A percentile compares a stretch with the other conserved stretches of the same genome.
These are phyloP conservation scores for Blastocystis sp. DNA, from an alignment of 352 stramenopile genomes.

Conservation along the genomic window DNA sequence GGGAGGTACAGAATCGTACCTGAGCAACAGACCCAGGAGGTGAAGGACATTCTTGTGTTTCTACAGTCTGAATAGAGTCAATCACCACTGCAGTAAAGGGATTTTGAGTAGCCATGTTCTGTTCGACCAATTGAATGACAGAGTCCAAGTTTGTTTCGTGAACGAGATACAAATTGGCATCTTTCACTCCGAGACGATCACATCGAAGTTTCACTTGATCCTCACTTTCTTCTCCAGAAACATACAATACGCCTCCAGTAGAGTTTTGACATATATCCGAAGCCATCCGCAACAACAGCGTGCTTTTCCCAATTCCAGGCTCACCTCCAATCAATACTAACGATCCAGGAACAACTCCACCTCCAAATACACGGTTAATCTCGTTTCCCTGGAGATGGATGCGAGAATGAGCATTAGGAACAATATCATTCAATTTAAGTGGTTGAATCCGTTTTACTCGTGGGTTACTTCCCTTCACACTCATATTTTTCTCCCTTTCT, in stretches of 20 bases:
- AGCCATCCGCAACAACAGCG: slow-evolving; percentile 2
- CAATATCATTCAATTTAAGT: slow-evolving; percentile 9
- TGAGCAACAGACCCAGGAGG: slow-evolving; percentile 12
- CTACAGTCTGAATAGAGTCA: slow-evolving; percentile 55
- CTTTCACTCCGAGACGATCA: slow-evolving; percentile 45
- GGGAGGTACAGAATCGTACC: slow-evolving; percentile 30
- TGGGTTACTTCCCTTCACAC: background rate
- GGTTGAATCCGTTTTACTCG: background rate
- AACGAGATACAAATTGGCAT: background rate
- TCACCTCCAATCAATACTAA: slow-evolving; percentile 53
- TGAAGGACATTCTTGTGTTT: slow-evolving; percentile 18
- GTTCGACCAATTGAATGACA: slow-evolving; percentile 12
- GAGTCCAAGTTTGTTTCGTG: slow-evolving; percentile 59
- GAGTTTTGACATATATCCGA: slow-evolving; percentile 22
- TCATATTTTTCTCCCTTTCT: background rate
- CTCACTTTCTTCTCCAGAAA: slow-evolving; percentile 57
- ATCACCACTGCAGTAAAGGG: slow-evolving; percentile 15
- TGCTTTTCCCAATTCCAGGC: slow-evolving; percentile 60
- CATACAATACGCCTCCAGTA: slow-evolving; percentile 22
- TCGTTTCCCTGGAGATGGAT: slow-evolving; percentile 9
- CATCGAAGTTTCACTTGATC: slow-evolving; percentile 57
- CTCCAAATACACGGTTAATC: slow-evolving; percentile 59
- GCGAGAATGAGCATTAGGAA: slow-evolving; percentile 21
- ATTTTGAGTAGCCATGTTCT: background rate
- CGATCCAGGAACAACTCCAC: slow-evolving; percentile 48